These are phyloP conservation scores for Erysimum cheiranthoides DNA, from an alignment of 345 rosid species.

Conservation along the genomic window DNA sequence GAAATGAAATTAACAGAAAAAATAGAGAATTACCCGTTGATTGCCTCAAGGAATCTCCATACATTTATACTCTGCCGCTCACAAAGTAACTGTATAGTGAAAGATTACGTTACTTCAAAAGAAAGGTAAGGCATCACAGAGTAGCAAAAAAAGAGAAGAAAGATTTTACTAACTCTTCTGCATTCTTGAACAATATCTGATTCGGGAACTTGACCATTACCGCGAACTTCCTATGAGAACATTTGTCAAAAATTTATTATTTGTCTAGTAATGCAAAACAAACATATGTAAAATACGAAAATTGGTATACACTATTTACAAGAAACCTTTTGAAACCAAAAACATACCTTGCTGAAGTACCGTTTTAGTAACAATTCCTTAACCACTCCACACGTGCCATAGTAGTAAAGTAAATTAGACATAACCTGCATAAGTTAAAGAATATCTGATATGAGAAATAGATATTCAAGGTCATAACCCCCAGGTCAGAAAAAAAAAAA, in stretches of 20 bases:
- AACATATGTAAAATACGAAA: not conserved
- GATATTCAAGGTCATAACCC: slow-evolving; percentile 15
- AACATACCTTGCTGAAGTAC: slow-evolving; percentile 83
- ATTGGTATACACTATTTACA: slow-evolving; percentile 17
- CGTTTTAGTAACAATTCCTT: slow-evolving; percentile 87
- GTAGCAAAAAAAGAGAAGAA: slow-evolving; percentile 15
- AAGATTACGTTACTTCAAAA: slow-evolving; percentile 14
- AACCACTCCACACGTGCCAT: slow-evolving; percentile 94
- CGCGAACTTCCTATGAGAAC: slow-evolving; percentile 77
- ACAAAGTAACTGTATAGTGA: slow-evolving; percentile 66
- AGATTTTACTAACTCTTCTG: slow-evolving; percentile 67
- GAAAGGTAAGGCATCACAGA: slow-evolving; percentile 17
- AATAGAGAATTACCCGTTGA: slow-evolving; percentile 61
- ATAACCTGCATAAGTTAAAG: slow-evolving; percentile 61
- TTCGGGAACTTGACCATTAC: slow-evolving; percentile 77
- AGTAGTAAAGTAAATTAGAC: slow-evolving; percentile 83
- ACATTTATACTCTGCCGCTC: slow-evolving; percentile 82
- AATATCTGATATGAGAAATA: slow-evolving; percentile 23
- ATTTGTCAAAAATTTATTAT: slow-evolving; percentile 43
- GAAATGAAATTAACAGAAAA: slow-evolving; percentile 16
- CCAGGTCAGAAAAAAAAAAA: slow-evolving; percentile 3
- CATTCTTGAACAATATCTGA: slow-evolving; percentile 81
- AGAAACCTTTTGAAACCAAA: not conserved
- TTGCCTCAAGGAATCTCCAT: slow-evolving; percentile 89
- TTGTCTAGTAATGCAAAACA: slow-evolving; percentile 9